Evolutionary conservation across 495 filamentous ascomycete species (phyloP).

Genomic region (Tuber magnatum): DNA sequence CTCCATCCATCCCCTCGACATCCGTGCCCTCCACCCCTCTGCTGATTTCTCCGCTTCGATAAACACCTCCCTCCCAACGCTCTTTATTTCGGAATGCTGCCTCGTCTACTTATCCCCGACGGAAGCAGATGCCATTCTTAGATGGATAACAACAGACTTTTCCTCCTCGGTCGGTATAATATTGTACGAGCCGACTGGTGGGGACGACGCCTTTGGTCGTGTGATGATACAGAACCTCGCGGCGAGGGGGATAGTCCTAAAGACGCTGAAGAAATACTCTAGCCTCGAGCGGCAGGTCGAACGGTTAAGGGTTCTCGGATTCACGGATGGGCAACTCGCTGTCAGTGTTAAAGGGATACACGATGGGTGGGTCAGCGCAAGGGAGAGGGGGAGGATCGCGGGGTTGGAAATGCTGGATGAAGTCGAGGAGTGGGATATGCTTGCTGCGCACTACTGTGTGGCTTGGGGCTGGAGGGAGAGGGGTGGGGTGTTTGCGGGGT

Average conservation of each 20-base stretch:
- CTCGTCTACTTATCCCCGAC: constrained; percentile 70
- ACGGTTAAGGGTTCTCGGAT: constrained; percentile 57
- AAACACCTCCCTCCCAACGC: constrained; percentile 58
- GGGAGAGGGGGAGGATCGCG: constrained; percentile 76
- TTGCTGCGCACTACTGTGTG: constrained; percentile 85
- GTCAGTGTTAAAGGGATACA: constrained; percentile 69
- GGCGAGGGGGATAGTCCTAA: constrained; percentile 72
- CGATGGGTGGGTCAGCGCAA: constrained; percentile 59
- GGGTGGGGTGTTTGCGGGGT: constrained; percentile 29
- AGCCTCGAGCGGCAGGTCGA: constrained; percentile 57
- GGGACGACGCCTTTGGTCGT: constrained; percentile 73
- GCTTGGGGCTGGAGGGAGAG: constrained; percentile 68
- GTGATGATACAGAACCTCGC: constrained; percentile 90
- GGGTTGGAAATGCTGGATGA: constrained; percentile 84
- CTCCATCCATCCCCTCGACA: constrained; percentile 72
- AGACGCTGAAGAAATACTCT: constrained; percentile 67
- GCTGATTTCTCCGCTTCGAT: constrained; percentile 42
- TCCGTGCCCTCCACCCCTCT: constrained; percentile 53
- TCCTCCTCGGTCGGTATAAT: constrained; percentile 55
- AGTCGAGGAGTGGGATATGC: constrained; percentile 84
- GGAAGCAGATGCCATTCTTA: constrained; percentile 57
- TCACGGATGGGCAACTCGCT: constrained; percentile 51
- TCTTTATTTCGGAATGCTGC: constrained; percentile 89
- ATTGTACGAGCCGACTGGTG: constrained; percentile 83
- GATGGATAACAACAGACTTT: constrained; percentile 56